Base-by-base conservation (phyloP, 2,329 filamentous ascomycete genomes). In the Chaetomium strumarium region DNA sequence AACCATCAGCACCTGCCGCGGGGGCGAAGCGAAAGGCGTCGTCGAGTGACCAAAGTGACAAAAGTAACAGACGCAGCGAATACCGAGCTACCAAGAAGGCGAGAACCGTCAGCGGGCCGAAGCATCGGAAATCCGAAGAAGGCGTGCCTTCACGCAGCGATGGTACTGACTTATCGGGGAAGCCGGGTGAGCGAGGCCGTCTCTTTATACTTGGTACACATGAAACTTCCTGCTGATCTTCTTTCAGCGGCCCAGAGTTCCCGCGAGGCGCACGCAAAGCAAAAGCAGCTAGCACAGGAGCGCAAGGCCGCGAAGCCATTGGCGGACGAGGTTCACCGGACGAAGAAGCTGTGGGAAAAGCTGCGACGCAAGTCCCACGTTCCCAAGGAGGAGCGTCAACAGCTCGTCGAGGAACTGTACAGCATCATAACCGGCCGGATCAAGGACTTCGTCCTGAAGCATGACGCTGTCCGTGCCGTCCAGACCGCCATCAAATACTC, bases 401-500 rank as follows among this genome's bases (percentile, higher is more conserved):
- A 86, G 67, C 80, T 99, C 38, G 87, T 97, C 44, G 81, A 85
- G 55, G 92, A 99, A 74, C 79, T 99, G 24, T 97, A 95, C 69
- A 78, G 80, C 52, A 95, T 99, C 65, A 88, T 96, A 63, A 93
- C 88, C 20, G 92, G 91, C 49, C 83, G 88, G 53, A 87, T 97
- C 63, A 90, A 89, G 70, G 93, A 97, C 57, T 96, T 97, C 61
- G 92, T 96, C 17, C 88, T 99, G 73, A 99, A 99, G 80, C 93
- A 99, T 70, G 93, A 99, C 68, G 89, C 90, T 34, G 92, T 96
- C n/a, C 83, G 93, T 61, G 90, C 96, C 39, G 87, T 99, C 24
- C 93, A 99, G 73, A 96, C 91, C 12, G 93, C 92, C 36, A 82
- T 99, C 72, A 99, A 99, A 71, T 99, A 99, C 71, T 87, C 90